Evolutionary conservation across 805 yeast genomes (phyloP), one percentile per base, ranked within the genome.

Genomic region (Kluyveromyces nonfermentans): DNA sequence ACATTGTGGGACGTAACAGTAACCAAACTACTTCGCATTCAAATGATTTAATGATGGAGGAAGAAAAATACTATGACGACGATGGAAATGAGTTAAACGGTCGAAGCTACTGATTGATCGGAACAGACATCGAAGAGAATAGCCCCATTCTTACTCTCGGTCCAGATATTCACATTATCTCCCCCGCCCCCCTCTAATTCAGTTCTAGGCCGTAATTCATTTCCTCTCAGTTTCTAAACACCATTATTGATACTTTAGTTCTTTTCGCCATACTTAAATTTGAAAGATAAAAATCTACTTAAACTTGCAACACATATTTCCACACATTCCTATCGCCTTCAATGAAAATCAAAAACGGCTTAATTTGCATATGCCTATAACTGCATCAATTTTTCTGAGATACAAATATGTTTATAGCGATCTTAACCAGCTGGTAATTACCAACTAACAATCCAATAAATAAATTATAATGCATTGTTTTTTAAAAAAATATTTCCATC

Each of bases 21-120:
- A 43, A 37, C 9, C 35, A 25, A 12, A 28, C 43, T 10, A 49
- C 42, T 7, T 46, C 48, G n/a, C 47, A 44, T 14, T 46, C 55
- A 2, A 49, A 51, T 37, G 56, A 54, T 12, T 37, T 51, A 31
- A 46, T 54, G 48, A 9, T 51, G 42, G 51, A 52, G 14, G 58
- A 54, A 34, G 58, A 54, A 28, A 51, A 45, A 33, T 52, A 45
- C 36, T 53, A 50, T 39, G 57, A 51, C 33, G 57, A 53, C 14
- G 40, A 50, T 34, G 56, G 57, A 2, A 53, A 55, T 38, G 53
- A 52, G 35, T 37, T 55, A 12, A 53, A 49, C 35, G 53, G 55
- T n/a, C 49, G 53, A 41, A 53, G 50, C 43, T 55, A 55, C 30
- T 55, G 35, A 40, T 20, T 19, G 30, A 10, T 25, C 30, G 30